Percentiles rank a stretch among this genome's conserved stretches.
phyloP scores from a whole-genome alignment of 1,139 yeast genomes.

The Sugiyamaella japonica region DNA sequence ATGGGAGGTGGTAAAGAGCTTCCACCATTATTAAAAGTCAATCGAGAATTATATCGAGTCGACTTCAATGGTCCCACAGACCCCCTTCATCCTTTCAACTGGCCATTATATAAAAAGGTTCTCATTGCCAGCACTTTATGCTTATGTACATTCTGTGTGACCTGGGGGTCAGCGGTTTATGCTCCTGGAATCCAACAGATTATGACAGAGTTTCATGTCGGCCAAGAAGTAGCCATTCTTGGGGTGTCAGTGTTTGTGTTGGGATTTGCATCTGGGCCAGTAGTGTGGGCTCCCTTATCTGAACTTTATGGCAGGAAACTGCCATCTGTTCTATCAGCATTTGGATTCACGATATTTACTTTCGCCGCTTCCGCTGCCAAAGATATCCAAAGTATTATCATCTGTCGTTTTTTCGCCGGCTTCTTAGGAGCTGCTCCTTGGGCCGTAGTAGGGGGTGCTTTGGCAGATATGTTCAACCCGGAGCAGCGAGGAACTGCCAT shows the following conservation, averaged over 20 bases:
- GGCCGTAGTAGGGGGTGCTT: conserved; percentile 79
- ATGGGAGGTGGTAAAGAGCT: conserved; percentile 51
- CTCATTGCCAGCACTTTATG: conserved; percentile 38
- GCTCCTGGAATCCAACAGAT: conserved; percentile 39
- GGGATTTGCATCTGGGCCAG: conserved; percentile 82
- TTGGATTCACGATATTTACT: conserved; percentile 58
- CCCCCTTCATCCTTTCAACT: conserved; percentile 51
- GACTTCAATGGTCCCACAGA: conserved; percentile 52
- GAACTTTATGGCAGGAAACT: conserved; percentile 69
- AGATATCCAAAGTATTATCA: conserved; percentile 66
- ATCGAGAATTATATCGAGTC: conserved; percentile 48
- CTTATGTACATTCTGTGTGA: conserved; percentile 40
- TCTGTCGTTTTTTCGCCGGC: conserved; percentile 76
- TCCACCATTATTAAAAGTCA: conserved; percentile 50
- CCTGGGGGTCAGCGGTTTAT: conserved; percentile 48
- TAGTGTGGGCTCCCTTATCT: conserved; percentile 75
- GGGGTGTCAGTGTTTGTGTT: conserved; percentile 69
- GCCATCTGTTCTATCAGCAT: conserved; percentile 53
- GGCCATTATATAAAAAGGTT: conserved; percentile 41
- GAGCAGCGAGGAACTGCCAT: conserved; percentile 65
- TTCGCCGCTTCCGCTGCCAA: conserved; percentile 72
- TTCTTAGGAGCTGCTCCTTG: conserved; percentile 76
- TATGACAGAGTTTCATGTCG: conserved; percentile 32
- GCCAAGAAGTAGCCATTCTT: conserved; percentile 39
- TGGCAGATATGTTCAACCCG: conserved; percentile 70